phyloP scores from a whole-genome alignment of 2,329 filamentous ascomycete genomes.

The Ceratocystis destructans region DNA sequence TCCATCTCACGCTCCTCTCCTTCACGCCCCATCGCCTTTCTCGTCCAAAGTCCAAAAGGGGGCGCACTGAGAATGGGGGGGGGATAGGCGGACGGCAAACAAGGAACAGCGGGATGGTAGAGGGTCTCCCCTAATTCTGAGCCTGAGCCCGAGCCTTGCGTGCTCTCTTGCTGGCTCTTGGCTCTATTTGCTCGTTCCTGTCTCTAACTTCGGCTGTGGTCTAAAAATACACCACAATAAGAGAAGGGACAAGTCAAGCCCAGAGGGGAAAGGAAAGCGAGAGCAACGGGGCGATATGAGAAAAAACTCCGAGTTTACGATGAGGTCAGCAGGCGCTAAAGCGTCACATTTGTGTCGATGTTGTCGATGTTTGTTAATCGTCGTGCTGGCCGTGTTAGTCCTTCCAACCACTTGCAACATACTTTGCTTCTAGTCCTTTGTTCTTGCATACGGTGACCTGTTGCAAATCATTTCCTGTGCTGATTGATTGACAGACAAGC shows the following conservation, averaged over 20 bases:
- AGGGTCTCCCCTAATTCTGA: not conserved
- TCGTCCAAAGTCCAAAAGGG: not conserved
- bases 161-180: not conserved
- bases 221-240: slow-evolving; percentile 1
- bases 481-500: not conserved
- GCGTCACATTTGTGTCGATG: not conserved
- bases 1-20: not conserved
- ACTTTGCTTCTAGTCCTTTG: not conserved
- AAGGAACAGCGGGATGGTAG: not conserved
- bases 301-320: not conserved
- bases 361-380: not conserved
- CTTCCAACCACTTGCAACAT: too few relatives aligned
- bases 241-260: not conserved
- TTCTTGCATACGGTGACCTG: not conserved
- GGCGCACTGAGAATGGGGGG: not conserved
- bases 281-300: not conserved
- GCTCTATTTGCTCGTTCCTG: not conserved
- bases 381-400: not conserved
- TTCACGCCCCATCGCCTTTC: not conserved
- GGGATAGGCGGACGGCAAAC: not conserved
- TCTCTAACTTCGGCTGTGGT: not conserved
- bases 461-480: not conserved
- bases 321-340: not conserved
- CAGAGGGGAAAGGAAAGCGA: not conserved
- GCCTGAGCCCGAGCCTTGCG: not conserved